These are phyloP conservation scores for Heritiera littoralis DNA, from an alignment of 345 rosid species.

Conservation along the genomic window DNA sequence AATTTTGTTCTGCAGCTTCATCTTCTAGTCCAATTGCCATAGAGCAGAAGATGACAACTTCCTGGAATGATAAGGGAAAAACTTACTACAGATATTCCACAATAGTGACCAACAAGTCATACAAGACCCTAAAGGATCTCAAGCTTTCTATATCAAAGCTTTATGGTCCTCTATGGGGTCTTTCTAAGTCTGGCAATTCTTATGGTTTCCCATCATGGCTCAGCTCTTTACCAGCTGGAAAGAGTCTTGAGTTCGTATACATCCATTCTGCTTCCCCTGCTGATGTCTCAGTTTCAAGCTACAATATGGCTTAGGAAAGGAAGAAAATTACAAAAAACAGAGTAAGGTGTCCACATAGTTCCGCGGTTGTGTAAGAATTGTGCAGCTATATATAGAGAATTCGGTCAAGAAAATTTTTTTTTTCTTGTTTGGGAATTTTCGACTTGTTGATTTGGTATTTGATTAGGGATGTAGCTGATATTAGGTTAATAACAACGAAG, in stretches of 20 bases:
- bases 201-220: conserved; percentile 83
- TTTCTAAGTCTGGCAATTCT: conserved; percentile 51
- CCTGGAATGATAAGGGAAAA: conserved; percentile 71
- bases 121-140: conserved; percentile 61
- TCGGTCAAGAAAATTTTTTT: conserved; percentile 37
- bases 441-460: conserved; percentile 33
- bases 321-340: conserved; percentile 17
- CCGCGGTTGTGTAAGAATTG: conserved; percentile 47
- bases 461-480: conserved; percentile 38
- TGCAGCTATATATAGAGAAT: conserved; percentile 58
- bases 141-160: conserved; percentile 74
- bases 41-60: conserved; percentile 69
- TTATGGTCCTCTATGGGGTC: conserved; percentile 96
- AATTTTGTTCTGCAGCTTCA: conserved; percentile 34
- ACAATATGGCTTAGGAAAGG: conserved; percentile 58
- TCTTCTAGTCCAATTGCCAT: conserved; percentile 62
- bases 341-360: conserved; percentile 22
- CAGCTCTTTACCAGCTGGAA: conserved; percentile 61
- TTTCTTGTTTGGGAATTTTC: conserved; percentile 29
- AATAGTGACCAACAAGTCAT: conserved; percentile 71
- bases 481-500: conserved; percentile 38
- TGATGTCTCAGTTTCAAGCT: conserved; percentile 66
- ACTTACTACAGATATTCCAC: conserved; percentile 88
- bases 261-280: conserved; percentile 82
- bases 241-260: conserved; percentile 86